Percentiles rank a stretch among this genome's conserved stretches.
phyloP scores from a whole-genome alignment of 768 basidiomycete genomes.

The Panaeolus papilionaceus region DNA sequence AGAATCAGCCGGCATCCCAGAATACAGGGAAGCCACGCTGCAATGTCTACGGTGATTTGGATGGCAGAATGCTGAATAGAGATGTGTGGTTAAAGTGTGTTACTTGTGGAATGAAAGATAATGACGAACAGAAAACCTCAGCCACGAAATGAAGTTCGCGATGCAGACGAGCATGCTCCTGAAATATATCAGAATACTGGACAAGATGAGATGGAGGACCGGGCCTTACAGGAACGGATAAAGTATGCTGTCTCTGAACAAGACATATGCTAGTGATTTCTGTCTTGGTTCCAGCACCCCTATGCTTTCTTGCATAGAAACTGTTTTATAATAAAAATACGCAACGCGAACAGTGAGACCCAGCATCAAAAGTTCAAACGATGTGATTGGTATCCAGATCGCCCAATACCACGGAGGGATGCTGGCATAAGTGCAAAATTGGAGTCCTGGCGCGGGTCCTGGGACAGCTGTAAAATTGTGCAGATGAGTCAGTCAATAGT shows the following conservation, averaged over 20 bases:
- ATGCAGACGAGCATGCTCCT: neutral
- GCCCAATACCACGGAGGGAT: conserved; percentile 6
- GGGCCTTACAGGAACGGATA: conserved; percentile 21
- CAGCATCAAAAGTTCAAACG: conserved; percentile 11
- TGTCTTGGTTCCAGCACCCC: conserved; percentile 3
- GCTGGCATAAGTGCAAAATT: neutral
- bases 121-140: neutral
- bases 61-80: conserved; percentile 10
- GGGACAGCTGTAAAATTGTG: neutral
- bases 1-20: conserved; percentile 22
- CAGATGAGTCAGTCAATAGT: neutral
- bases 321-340: neutral
- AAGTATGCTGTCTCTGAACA: conserved; percentile 21
- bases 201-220: neutral
- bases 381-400: neutral
- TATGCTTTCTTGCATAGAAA: conserved; percentile 2
- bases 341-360: neutral
- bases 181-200: neutral
- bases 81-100: neutral
- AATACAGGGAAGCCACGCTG: conserved; percentile 11
- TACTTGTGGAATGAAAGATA: neutral
- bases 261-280: conserved; percentile 14
- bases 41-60: conserved; percentile 5
- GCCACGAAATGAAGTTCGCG: neutral
- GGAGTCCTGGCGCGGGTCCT: neutral